Conservation (phyloP, 2,329 filamentous ascomycete genomes). For the Sarocladium oryzae region DNA sequence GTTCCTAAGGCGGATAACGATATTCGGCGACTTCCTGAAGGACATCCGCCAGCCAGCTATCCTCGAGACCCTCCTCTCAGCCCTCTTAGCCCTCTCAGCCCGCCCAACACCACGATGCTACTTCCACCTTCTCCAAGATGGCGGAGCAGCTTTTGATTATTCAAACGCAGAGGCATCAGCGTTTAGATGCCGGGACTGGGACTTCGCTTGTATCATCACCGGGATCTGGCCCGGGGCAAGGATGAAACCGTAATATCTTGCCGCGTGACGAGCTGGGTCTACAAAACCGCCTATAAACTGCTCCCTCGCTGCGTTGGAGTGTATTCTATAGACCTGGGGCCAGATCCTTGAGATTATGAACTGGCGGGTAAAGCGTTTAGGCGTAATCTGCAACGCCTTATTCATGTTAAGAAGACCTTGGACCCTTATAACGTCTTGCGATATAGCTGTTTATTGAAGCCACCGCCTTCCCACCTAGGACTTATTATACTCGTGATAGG, state of each 20-base stretch:
- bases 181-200: constrained; percentile 58
- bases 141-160: constrained; percentile 42
- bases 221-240: constrained; percentile 52
- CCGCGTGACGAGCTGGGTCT: constrained; percentile 47
- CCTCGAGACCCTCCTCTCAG: constrained; percentile 31
- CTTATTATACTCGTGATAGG: constrained; percentile 54
- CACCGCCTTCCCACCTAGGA: constrained; percentile 27
- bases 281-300: constrained; percentile 39
- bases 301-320: constrained; percentile 43
- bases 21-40: constrained; percentile 54
- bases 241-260: constrained; percentile 36
- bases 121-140: constrained; percentile 55
- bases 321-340: constrained; percentile 57
- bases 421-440: constrained; percentile 47
- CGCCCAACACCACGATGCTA: constrained; percentile 51
- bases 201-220: constrained; percentile 58
- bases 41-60: constrained; percentile 31
- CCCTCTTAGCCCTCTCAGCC: constrained; percentile 37
- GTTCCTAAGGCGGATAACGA: too few species aligned
- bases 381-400: constrained; percentile 41
- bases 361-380: constrained; percentile 52
- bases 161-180: constrained; percentile 41
- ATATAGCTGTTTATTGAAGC: constrained; percentile 48
- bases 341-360: constrained; percentile 48
- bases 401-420: constrained; percentile 39